These are phyloP conservation scores for Pseudogymnoascus verrucosus DNA, from an alignment of 2,329 filamentous ascomycete genomes.

Conservation along the genomic window DNA sequence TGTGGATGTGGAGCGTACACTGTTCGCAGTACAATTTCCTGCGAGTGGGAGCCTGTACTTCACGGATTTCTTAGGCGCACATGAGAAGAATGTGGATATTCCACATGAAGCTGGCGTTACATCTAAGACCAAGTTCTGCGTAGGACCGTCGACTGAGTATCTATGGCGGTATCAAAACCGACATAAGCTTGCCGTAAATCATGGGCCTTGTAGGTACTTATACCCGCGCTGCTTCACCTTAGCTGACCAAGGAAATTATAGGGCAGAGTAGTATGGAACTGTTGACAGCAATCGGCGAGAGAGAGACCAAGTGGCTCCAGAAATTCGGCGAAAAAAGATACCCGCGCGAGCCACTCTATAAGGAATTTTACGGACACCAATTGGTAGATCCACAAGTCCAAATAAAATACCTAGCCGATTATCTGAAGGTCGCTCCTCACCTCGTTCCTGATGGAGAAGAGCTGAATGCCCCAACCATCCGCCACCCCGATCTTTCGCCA, in stretches of 20 bases:
- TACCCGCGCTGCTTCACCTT: background rate
- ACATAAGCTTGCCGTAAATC: slow-evolving; percentile 15
- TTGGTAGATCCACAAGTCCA: slow-evolving; percentile 16
- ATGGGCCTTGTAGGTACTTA: slow-evolving; percentile 16
- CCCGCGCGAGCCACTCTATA: slow-evolving; percentile 16
- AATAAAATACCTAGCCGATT: slow-evolving; percentile 15
- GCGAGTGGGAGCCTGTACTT: slow-evolving; percentile 19
- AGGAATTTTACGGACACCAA: slow-evolving; percentile 16
- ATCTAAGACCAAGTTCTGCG: slow-evolving; percentile 12
- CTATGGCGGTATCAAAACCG: slow-evolving; percentile 18
- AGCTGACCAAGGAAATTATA: slow-evolving; percentile 11
- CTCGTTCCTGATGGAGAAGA: slow-evolving; percentile 14
- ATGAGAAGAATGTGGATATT: slow-evolving; percentile 16
- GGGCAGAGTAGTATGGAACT: slow-evolving; percentile 15
- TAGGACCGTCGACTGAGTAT: slow-evolving; percentile 20
- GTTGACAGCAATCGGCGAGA: slow-evolving; percentile 17
- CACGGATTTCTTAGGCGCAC: slow-evolving; percentile 15
- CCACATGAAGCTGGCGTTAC: slow-evolving; percentile 4
- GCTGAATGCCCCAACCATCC: slow-evolving; percentile 16
- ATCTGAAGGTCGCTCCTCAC: slow-evolving; percentile 17
- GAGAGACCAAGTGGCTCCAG: slow-evolving; percentile 15
- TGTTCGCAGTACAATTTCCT: slow-evolving; percentile 16
- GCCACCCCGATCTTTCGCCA: slow-evolving; percentile 20
- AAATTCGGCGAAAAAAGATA: slow-evolving; percentile 15
- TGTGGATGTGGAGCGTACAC: slow-evolving; percentile 15